phyloP scores from a whole-genome alignment of 352 stramenopile species.

The Pythium graminicola region DNA sequence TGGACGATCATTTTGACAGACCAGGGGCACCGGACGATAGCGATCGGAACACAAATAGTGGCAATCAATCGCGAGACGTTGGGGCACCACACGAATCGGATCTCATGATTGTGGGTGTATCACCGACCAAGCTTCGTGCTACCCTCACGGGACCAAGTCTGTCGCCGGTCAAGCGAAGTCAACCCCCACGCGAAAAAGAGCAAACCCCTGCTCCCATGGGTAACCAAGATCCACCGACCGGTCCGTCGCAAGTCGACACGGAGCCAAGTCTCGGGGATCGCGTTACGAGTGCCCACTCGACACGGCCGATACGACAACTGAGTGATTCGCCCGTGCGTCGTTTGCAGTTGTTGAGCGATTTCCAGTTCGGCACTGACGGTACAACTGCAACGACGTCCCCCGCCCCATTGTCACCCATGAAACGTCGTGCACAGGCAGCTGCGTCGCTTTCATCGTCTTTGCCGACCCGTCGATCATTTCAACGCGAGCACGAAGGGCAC shows the following conservation, averaged over 20 bases:
- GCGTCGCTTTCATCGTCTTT: conserved; percentile 9
- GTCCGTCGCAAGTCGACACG: conserved; percentile 7
- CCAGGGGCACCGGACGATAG: conserved; percentile 37
- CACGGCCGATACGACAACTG: conserved; percentile 9
- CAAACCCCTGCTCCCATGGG: not conserved
- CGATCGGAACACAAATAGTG: not conserved
- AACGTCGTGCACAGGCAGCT: conserved; percentile 18
- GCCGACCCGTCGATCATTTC: conserved; percentile 22
- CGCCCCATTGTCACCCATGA: conserved; percentile 21
- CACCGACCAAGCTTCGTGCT: conserved; percentile 30
- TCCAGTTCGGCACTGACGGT: conserved; percentile 31
- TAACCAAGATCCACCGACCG: conserved; percentile 8
- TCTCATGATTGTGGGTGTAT: conserved; percentile 36
- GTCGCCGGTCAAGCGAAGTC: conserved; percentile 24
- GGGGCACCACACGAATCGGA: conserved; percentile 21
- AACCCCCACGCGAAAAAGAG: conserved; percentile 6
- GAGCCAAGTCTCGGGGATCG: conserved; percentile 16
- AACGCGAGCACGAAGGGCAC: conserved; percentile 22
- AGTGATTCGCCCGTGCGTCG: conserved; percentile 10
- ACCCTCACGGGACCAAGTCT: not conserved
- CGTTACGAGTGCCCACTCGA: conserved; percentile 18
- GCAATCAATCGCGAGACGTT: conserved; percentile 17
- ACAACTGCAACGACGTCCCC: conserved; percentile 1
- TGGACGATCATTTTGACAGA: conserved; percentile 33
- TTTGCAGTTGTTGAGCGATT: conserved; percentile 30